These are phyloP conservation scores for Botryosphaeria dothidea DNA, from an alignment of 2,329 filamentous ascomycete species.

Conservation along the genomic window DNA sequence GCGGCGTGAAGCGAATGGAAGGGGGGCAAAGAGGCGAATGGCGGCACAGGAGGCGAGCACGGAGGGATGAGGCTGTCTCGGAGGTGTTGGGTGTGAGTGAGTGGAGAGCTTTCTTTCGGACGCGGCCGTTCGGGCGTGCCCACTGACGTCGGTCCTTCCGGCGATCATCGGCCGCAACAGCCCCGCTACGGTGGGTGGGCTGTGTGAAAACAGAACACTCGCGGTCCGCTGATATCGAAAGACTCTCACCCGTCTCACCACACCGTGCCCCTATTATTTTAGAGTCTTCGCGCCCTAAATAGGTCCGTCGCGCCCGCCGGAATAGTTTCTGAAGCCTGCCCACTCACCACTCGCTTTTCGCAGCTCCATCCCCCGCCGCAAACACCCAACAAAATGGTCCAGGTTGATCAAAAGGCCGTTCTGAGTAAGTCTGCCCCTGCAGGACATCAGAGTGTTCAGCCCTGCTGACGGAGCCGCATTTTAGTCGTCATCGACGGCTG, in stretches of 20 bases:
- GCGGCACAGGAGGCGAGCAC: neutral
- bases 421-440: conserved; percentile 55
- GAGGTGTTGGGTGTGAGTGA: no score
- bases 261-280: neutral
- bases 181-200: neutral
- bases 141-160: conserved; percentile 19
- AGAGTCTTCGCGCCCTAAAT: neutral
- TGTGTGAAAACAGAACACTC: conserved; percentile 14
- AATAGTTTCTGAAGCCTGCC: neutral
- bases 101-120: neutral
- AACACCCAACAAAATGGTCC: conserved; percentile 55
- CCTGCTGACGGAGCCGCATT: conserved; percentile 32
- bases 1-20: conserved; percentile 6
- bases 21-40: neutral
- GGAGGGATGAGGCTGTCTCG: conserved; percentile 7
- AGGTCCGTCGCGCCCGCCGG: neutral
- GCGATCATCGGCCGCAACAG: conserved; percentile 3
- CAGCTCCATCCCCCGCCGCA: conserved; percentile 4
- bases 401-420: conserved; percentile 69
- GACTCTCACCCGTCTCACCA: conserved; percentile 14
- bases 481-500: conserved; percentile 94
- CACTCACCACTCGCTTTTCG: neutral
- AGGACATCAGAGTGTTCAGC: conserved; percentile 48
- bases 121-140: conserved; percentile 1
- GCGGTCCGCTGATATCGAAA: conserved; percentile 17